Conservation (phyloP, 2,329 filamentous ascomycete genomes). For the Aspergillus aculeatus region DNA sequence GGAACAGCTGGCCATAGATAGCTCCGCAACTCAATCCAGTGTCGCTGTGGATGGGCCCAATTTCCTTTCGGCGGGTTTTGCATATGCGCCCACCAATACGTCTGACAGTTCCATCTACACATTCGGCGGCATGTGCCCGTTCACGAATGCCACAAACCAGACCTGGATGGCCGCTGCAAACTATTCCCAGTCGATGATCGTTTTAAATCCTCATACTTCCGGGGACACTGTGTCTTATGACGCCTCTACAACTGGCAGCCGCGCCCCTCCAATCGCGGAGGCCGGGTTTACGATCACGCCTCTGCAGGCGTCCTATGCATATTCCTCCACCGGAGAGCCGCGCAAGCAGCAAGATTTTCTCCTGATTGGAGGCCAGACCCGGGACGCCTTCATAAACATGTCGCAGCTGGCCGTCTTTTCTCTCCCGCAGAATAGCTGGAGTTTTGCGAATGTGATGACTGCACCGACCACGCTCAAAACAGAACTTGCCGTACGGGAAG, state of each 20-base stretch:
- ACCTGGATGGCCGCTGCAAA: slow-evolving; percentile 68
- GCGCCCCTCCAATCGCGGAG: slow-evolving; percentile 71
- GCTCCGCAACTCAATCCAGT: slow-evolving; percentile 34
- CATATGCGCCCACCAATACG: slow-evolving; percentile 63
- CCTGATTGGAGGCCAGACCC: slow-evolving; percentile 81
- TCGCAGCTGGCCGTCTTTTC: slow-evolving; percentile 85
- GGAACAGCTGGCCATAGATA: slow-evolving; percentile 44
- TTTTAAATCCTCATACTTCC: slow-evolving; percentile 42
- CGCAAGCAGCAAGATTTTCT: slow-evolving; percentile 77
- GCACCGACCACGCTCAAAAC: slow-evolving; percentile 45
- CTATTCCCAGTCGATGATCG: slow-evolving; percentile 81
- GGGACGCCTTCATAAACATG: slow-evolving; percentile 87
- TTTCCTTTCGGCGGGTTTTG: slow-evolving; percentile 60
- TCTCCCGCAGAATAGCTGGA: slow-evolving; percentile 83
- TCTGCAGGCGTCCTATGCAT: slow-evolving; percentile 67
- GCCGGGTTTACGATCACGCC: slow-evolving; percentile 83
- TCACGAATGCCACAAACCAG: slow-evolving; percentile 39
- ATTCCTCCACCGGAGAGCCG: slow-evolving; percentile 59
- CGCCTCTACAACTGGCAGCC: slow-evolving; percentile 49
- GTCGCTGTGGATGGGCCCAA: slow-evolving; percentile 49
- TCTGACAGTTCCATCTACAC: slow-evolving; percentile 58
- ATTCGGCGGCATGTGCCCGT: slow-evolving; percentile 89
- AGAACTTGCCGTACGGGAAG: slow-evolving; percentile 56
- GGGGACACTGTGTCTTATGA: slow-evolving; percentile 38
- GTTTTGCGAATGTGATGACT: slow-evolving; percentile 67